Evolutionary conservation across 495 filamentous ascomycete genomes (phyloP), one percentile per base, ranked within the genome.

Genomic region (Lindgomyces ingoldianus): DNA sequence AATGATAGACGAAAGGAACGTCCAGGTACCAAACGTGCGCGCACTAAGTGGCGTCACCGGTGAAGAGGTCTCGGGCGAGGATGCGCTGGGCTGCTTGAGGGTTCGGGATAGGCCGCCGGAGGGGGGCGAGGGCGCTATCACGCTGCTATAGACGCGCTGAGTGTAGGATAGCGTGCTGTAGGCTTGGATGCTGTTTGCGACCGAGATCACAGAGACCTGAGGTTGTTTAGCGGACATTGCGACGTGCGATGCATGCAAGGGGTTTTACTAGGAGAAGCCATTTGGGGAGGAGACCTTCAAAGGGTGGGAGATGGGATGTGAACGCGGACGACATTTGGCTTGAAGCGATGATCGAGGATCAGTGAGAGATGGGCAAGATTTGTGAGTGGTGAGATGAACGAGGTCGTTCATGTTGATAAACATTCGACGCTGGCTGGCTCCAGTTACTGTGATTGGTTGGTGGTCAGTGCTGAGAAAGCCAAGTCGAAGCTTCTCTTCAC

Each of bases 1-100:
- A 50, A 98, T 80, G 33, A 96, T 75, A 33, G 83, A 79, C 12
- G 87, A 83, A 51, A 96, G 74, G 65, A 93, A 81, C 0, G 93
- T 97, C 85, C 91, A 99, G 60, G 91, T 96, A 44, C 91, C 95
- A 73, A 98, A 97, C 10, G 90, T 84, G 54, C 94, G 88, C 4
- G 89, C 85, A 24, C 87, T 87, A 36, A 97, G 85, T 3, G 87
- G 80, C 2, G 87, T 91, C 22, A 86, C 85, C 65, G 84, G 74
- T 9, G 65, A 64, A 26, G 27, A 49, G 49, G 62, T 26, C 33
- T 74, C 77, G 11, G 58, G 62, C 22, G 56, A 36, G 26, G 76
- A 82, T 73, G 63, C 75, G 54, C 33, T 45, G 21, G 63, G 39
- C 66, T 83, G 62, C 19, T 51, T 47, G 54, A 16, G 62, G n/a